A percentile compares a stretch with the other conserved stretches of the same genome.
phyloP scores from a whole-genome alignment of 2,329 filamentous ascomycete genomes.

The Phialocephala sp. region DNA sequence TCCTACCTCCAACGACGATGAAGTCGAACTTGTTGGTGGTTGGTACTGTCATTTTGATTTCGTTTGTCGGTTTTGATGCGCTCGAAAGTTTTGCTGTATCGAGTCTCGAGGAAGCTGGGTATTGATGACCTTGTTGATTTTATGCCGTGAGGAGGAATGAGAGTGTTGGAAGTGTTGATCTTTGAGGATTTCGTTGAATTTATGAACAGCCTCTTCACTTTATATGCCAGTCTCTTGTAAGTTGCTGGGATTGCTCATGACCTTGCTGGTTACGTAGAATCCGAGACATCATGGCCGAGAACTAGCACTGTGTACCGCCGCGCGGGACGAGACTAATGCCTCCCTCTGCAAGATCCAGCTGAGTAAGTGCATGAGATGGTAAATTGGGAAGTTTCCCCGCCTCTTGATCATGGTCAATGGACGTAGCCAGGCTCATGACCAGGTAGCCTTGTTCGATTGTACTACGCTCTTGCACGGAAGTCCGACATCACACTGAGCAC shows the following conservation, averaged over 20 bases:
- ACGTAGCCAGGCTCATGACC: not conserved
- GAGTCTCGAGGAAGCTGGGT: not conserved
- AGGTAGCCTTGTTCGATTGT: not conserved
- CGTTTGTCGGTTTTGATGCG: not conserved
- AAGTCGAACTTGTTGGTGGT: constrained; percentile 46
- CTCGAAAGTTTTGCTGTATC: not conserved
- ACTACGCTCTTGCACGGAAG: no score
- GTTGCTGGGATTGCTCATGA: not conserved
- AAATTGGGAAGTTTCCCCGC: not conserved
- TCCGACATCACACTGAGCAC: no score
- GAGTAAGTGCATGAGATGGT: not conserved
- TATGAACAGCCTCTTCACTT: not conserved
- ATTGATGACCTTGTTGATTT: not conserved
- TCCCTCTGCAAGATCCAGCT: not conserved
- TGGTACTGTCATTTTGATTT: constrained; percentile 1
- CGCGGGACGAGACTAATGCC: not conserved
- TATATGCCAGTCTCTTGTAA: not conserved
- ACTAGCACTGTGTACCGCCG: no score
- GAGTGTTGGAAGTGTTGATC: not conserved
- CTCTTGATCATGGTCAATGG: not conserved
- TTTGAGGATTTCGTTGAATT: not conserved
- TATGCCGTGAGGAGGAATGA: not conserved
- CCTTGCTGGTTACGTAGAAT: not conserved
- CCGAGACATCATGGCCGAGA: not conserved
- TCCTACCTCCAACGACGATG: constrained; percentile 46